phyloP scores from a whole-genome alignment of 225 moss, liverwort and hornwort genomes.

The Marchantia paleacea region DNA sequence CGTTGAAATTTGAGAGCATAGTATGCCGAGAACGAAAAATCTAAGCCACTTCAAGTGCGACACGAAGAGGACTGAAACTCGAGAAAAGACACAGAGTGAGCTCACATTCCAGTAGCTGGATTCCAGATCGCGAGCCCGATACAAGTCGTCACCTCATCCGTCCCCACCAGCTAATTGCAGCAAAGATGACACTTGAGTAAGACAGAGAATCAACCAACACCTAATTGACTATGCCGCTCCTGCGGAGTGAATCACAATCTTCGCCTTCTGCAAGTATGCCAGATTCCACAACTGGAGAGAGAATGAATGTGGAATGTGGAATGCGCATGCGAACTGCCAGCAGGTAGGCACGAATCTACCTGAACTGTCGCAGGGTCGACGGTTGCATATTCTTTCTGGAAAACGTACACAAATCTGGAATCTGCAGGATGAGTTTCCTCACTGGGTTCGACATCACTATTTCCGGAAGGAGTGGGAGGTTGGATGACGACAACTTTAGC shows the following conservation, averaged over 20 bases:
- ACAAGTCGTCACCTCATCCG: slow-evolving; percentile 47
- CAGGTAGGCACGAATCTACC: slow-evolving; percentile 20
- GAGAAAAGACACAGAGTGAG: neutral
- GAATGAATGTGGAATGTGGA: neutral
- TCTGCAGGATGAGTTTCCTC: neutral
- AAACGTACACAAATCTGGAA: slow-evolving; percentile 35
- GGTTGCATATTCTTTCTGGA: slow-evolving; percentile 43
- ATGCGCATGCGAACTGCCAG: neutral
- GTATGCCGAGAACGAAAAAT: neutral
- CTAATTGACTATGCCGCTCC: neutral
- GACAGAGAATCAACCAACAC: neutral
- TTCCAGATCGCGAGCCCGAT: slow-evolving; percentile 38
- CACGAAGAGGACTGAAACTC: neutral
- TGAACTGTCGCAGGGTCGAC: slow-evolving; percentile 28
- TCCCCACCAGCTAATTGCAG: slow-evolving; percentile 36
- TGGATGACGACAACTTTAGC: slow-evolving; percentile 12
- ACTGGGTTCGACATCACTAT: slow-evolving; percentile 16
- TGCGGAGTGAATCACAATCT: neutral
- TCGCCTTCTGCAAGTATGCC: neutral
- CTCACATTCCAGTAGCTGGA: slow-evolving; percentile 44
- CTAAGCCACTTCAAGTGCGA: neutral
- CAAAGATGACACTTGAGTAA: neutral
- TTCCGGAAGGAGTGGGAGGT: slow-evolving; percentile 41
- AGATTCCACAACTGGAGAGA: neutral
- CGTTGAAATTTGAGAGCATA: neutral